These are phyloP conservation scores for Alternaria longipes DNA, from an alignment of 2,329 filamentous ascomycete genomes.

Conservation along the genomic window DNA sequence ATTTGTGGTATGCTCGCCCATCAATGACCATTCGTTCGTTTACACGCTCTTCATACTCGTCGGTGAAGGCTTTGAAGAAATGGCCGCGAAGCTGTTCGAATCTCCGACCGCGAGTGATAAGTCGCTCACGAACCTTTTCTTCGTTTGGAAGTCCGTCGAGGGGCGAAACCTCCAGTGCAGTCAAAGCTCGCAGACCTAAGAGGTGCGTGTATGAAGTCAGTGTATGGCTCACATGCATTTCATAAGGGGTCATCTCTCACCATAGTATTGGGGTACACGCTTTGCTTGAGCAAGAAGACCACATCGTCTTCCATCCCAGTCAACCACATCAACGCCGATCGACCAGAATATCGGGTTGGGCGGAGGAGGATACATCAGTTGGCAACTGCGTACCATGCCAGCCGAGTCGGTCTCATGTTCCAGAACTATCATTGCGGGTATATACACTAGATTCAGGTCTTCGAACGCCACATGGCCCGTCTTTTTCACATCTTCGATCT, in stretches of 20 bases:
- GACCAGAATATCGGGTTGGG: neutral
- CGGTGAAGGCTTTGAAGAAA: constrained; percentile 46
- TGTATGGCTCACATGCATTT: neutral
- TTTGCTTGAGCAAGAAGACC: constrained; percentile 29
- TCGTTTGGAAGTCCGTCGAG: constrained; percentile 51
- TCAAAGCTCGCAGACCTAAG: constrained; percentile 50
- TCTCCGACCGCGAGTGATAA: constrained; percentile 55
- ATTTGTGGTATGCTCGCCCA: constrained; percentile 24
- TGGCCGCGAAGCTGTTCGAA: constrained; percentile 58
- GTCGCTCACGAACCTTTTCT: constrained; percentile 44
- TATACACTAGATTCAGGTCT: constrained; percentile 43
- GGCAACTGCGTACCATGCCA: constrained; percentile 10
- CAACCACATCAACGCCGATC: constrained; percentile 21
- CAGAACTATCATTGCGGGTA: constrained; percentile 33
- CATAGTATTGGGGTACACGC: constrained; percentile 33
- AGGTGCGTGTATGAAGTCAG: neutral
- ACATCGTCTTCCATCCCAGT: constrained; percentile 34
- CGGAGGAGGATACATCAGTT: constrained; percentile 12
- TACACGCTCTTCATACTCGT: constrained; percentile 1
- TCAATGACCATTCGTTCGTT: constrained; percentile 12
- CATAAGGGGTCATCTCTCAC: neutral
- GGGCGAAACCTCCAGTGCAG: constrained; percentile 51
- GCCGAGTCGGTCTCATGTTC: constrained; percentile 25
- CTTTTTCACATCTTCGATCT: constrained; percentile 39
- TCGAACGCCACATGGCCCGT: constrained; percentile 45